phyloP scores from a whole-genome alignment of 768 basidiomycete species.

The Lyophyllum semitale region DNA sequence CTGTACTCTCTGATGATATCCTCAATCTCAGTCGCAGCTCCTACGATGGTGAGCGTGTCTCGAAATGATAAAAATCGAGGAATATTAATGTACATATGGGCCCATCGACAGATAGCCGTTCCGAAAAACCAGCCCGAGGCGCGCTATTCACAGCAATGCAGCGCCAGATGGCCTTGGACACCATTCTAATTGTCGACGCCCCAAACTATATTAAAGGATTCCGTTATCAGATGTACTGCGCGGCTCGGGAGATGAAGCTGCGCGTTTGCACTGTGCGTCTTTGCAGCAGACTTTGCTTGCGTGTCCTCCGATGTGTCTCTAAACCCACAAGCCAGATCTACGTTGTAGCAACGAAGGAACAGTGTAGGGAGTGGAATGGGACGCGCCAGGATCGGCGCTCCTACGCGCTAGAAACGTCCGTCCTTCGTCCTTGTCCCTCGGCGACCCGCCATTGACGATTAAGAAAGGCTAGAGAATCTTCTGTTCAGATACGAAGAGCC shows the following conservation, averaged over 20 bases:
- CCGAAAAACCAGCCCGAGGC: constrained; percentile 89
- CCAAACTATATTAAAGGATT: constrained; percentile 99
- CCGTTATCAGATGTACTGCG: constrained; percentile 97
- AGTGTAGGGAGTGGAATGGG: constrained; percentile 78
- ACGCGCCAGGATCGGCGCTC: constrained; percentile 43
- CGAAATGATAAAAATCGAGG: too few relatives aligned
- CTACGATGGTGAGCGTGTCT: constrained; percentile 66
- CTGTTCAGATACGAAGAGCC: constrained; percentile 93
- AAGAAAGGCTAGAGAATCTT: constrained; percentile 77
- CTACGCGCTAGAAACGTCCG: constrained; percentile 79
- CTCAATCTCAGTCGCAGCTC: constrained; percentile 63
- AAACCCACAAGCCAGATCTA: constrained; percentile 54
- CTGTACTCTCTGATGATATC: constrained; percentile 72
- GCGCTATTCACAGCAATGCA: constrained; percentile 83
- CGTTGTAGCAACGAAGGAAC: constrained; percentile 72
- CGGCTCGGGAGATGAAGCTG: constrained; percentile 84
- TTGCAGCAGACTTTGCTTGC: too few relatives aligned
- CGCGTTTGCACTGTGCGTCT: constrained; percentile 84
- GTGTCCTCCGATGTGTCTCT: not conserved
- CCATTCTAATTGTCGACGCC: constrained; percentile 86
- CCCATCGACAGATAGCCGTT: constrained; percentile 56
- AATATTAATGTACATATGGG: not conserved
- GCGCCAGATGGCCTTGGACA: constrained; percentile 68
- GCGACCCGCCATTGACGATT: constrained; percentile 1
- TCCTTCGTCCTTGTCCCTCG: constrained; percentile 3